Conservation (phyloP, 1,139 yeast genomes). For the Candida glucosophila region DNA sequence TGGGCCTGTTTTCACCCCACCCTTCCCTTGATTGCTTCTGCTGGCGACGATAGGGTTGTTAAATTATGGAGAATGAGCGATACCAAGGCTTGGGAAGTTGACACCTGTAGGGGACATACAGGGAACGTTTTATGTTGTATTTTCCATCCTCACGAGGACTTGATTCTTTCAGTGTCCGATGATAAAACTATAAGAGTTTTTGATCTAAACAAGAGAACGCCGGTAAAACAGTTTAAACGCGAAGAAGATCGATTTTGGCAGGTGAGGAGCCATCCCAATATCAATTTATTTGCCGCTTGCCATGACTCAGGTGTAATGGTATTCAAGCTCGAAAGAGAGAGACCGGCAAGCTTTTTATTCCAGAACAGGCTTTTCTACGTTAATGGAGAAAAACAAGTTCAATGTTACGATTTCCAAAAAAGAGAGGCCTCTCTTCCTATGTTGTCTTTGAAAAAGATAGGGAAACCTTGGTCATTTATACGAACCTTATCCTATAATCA, state of each 20-base stretch:
- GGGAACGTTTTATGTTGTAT: constrained; percentile 84
- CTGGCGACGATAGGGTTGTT: constrained; percentile 92
- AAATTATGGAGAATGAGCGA: constrained; percentile 98
- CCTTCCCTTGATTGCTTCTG: constrained; percentile 88
- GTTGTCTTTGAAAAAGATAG: constrained; percentile 75
- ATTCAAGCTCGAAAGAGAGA: constrained; percentile 93
- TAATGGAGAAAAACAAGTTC: constrained; percentile 82
- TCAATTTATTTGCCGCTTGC: constrained; percentile 91
- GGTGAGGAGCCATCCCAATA: constrained; percentile 78
- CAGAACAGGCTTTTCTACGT: constrained; percentile 68
- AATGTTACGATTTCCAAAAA: constrained; percentile 58
- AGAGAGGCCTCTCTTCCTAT: constrained; percentile 67
- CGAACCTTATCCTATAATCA: constrained; percentile 86
- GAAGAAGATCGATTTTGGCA: constrained; percentile 95
- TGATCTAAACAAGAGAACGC: constrained; percentile 92
- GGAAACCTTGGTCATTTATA: constrained; percentile 80
- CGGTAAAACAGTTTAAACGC: constrained; percentile 90
- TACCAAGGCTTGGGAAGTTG: constrained; percentile 98
- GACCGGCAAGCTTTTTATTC: constrained; percentile 78
- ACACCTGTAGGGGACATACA: constrained; percentile 95
- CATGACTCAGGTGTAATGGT: constrained; percentile 98
- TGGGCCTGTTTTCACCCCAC: constrained; percentile 99
- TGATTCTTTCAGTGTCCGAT: constrained; percentile 88
- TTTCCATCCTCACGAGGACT: constrained; percentile 90
- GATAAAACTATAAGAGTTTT: constrained; percentile 97